Evolutionary conservation across 1,284 basidiomycete genomes (phyloP).

Genomic region (Tremellales sp.): DNA sequence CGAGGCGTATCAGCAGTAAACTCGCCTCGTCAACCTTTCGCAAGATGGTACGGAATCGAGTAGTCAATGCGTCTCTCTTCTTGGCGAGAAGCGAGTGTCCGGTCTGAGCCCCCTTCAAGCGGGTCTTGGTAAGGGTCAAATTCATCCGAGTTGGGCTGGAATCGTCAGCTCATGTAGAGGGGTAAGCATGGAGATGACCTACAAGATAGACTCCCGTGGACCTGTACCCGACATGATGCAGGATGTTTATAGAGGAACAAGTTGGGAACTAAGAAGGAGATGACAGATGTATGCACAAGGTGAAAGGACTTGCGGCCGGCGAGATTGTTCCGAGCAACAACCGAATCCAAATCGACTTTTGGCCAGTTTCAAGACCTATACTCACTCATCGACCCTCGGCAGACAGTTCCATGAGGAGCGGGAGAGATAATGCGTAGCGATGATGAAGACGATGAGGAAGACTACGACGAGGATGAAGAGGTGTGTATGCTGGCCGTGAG

Average conservation of each 20-base stretch:
- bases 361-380: slow-evolving; percentile 1
- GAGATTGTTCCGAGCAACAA: not conserved
- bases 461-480: slow-evolving; percentile 30
- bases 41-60: slow-evolving; percentile 83
- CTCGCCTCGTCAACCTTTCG: slow-evolving; percentile 89
- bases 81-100: slow-evolving; percentile 95
- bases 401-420: not conserved
- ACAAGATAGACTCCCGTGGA: slow-evolving; percentile 82
- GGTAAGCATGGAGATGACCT: slow-evolving; percentile 14
- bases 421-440: slow-evolving; percentile 30
- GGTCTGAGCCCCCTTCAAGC: slow-evolving; percentile 94
- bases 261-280: slow-evolving; percentile 4
- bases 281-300: not conserved
- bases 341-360: not conserved
- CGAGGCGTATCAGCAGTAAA: slow-evolving; percentile 5
- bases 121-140: slow-evolving; percentile 85
- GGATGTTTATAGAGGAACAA: not conserved
- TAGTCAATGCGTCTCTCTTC: slow-evolving; percentile 93
- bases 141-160: slow-evolving; percentile 81
- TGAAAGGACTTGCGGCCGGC: not conserved
- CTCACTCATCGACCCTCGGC: not conserved
- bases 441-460: slow-evolving; percentile 44
- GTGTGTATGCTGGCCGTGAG: slow-evolving; percentile 8
- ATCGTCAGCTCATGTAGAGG: not conserved
- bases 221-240: slow-evolving; percentile 77